Conservation (phyloP, 768 basidiomycete genomes). For the Gautieria morchelliformis region DNA sequence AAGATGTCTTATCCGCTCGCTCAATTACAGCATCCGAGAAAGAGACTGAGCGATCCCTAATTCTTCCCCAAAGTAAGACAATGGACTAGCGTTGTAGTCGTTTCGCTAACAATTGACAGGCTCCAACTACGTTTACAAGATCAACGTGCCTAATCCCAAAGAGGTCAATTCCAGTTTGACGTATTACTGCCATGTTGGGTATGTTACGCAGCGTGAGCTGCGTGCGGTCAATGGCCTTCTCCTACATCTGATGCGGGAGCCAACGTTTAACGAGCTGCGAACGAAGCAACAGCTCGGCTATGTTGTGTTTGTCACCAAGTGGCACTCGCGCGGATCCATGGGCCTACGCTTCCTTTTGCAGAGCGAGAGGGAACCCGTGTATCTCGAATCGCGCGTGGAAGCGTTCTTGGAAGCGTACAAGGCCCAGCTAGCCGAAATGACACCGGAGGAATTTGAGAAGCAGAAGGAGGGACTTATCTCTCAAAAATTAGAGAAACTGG, state of each 20-base stretch:
- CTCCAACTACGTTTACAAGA: conserved; percentile 57
- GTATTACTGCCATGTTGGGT: conserved; percentile 78
- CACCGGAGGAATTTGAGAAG: conserved; percentile 59
- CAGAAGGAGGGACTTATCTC: conserved; percentile 71
- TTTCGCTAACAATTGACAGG: conserved; percentile 30
- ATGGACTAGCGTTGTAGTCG: not conserved
- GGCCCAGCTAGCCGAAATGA: conserved; percentile 56
- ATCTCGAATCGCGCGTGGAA: conserved; percentile 83
- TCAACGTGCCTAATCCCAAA: conserved; percentile 67
- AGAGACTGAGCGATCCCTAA: conserved; percentile 37
- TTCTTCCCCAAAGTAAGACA: conserved; percentile 55
- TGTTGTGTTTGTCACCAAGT: conserved; percentile 42
- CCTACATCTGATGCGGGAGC: conserved; percentile 80
- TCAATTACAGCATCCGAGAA: conserved; percentile 48
- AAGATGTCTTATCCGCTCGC: conserved; percentile 49
- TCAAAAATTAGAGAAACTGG: conserved; percentile 76
- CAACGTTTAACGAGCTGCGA: conserved; percentile 81
- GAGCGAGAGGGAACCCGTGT: conserved; percentile 70
- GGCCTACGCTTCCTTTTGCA: conserved; percentile 83
- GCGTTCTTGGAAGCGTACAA: conserved; percentile 76
- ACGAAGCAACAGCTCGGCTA: conserved; percentile 97
- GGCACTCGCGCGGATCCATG: conserved; percentile 34
- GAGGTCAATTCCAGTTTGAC: conserved; percentile 82
- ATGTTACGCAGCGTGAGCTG: conserved; percentile 47
- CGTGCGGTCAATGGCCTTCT: conserved; percentile 67